Base-by-base conservation (phyloP, 352 stramenopile species). In the Thalassiosira oceanica region DNA sequence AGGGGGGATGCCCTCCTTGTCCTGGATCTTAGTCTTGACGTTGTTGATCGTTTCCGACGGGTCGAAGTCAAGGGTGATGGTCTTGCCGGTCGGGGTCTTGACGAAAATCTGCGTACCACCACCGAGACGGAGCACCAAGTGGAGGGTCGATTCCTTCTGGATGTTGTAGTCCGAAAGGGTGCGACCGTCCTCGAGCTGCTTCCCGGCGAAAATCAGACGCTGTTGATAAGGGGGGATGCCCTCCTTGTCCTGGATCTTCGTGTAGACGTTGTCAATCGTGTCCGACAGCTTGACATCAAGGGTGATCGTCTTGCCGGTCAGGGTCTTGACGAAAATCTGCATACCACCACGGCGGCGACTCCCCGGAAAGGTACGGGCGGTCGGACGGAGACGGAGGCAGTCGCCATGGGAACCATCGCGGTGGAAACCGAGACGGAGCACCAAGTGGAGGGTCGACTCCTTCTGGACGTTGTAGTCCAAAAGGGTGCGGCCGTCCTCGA, bases 191-290 rank as follows among this genome's bases (percentile, higher is more conserved):
- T 96, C 92, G 46, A 96, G 79, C 78, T 96, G 91, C 78, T 96
- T 96, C 54, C 92, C 91, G 35, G 88, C 89, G 69, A 95, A 95
- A 71, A 95, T 95, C 26, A 95, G 74, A 66, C 89, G 78, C 77
- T 96, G 90, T 68, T 94, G 87, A 86, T 93, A 86, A 0, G 87
- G 87, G 24, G 90, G 88, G 51, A 93, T 99, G 67, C 96, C 97
- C 84, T 99, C 97, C 93, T 99, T 99, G 87, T 99, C 96, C 88
- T 99, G 96, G 79, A 99, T 99, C 94, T 99, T 99, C 61, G 94
- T 91, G 93, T 99, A 99, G 53, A 99, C 96, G 87, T 98, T 98
- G 85, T 98, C 37, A 18, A 46, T 46, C 5, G 37, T 46, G 37
- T 46, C 37, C 8, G 90, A 96, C 44, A 95, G 93, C 86, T 98